Conservation (phyloP, 768 basidiomycete genomes). For the Podaxis pistillaris region DNA sequence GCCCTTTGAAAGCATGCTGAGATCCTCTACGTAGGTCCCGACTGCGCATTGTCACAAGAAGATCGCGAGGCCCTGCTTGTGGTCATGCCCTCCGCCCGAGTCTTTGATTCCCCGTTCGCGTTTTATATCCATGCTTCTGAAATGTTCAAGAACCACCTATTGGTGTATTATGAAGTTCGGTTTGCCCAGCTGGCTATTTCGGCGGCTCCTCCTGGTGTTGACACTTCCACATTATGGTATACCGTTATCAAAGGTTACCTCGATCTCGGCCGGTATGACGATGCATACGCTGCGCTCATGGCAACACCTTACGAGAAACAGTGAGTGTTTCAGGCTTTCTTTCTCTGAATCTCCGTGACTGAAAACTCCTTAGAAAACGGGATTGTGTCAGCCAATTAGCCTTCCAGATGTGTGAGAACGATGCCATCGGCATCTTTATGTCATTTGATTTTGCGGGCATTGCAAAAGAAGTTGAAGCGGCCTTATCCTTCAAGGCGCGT, state of each 20-base stretch:
- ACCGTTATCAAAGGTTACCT: conserved; percentile 74
- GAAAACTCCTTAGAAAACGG: conserved; percentile 54
- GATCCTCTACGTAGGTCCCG: conserved; percentile 35
- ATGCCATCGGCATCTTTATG: conserved; percentile 76
- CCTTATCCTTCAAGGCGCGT: conserved; percentile 88
- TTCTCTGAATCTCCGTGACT: conserved; percentile 10
- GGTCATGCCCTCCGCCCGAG: conserved; percentile 57
- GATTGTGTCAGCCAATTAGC: conserved; percentile 82
- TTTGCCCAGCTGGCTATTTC: conserved; percentile 84
- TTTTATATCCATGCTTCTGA: conserved; percentile 78
- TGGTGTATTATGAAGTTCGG: conserved; percentile 59
- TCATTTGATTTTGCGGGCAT: conserved; percentile 83
- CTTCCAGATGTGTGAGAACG: conserved; percentile 90
- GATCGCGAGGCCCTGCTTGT: conserved; percentile 61
- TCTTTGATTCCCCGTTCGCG: conserved; percentile 59
- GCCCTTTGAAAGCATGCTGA: background rate
- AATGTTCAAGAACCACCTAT: conserved; percentile 64
- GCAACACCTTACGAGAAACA: conserved; percentile 71
- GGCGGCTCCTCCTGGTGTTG: conserved; percentile 49
- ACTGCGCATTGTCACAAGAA: conserved; percentile 51
- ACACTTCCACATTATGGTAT: conserved; percentile 75
- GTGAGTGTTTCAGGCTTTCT: conserved; percentile 47
- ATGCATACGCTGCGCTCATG: conserved; percentile 82
- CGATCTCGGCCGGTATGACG: conserved; percentile 75
- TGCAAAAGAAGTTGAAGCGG: conserved; percentile 82